Evolutionary conservation across 106 monocot genomes (phyloP), one percentile per base, ranked within the genome.

Genomic region (Posidonia australis): DNA sequence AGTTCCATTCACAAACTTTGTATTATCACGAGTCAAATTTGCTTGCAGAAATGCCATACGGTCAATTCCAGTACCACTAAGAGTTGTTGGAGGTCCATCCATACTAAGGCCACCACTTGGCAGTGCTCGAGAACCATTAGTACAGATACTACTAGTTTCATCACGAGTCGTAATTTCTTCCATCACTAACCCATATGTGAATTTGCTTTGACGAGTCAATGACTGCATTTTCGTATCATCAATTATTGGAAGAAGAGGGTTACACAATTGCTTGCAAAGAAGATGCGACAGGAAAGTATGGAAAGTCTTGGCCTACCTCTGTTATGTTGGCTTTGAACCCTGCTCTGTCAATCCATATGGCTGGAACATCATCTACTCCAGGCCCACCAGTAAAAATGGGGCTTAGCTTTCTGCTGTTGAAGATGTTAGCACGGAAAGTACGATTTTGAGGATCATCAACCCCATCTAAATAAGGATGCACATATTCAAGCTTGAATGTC

Each of bases 161-260:
- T 98, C 98, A 54, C 87, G 87, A 1, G 91, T 91, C 12, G 85
- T 98, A 60, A 98, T 98, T 72, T 98, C 91, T 69, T 98, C 98
- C 61, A 81, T 45, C 57, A 98, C 98, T 32, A 98, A 47, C 27
- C 98, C 98, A 71, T 88, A 98, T 5, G 91, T 91, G 51, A 98
- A 91, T 66, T 98, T 98, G 75, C 91, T 98, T 59, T 98, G 98
- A 1, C 82, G 62, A 9, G 91, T 98, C 65, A 91, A 88, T 67
- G 71, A 62, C 96, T 98, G 76, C 17, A 51, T 20, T 65, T 52
- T 36, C 19, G 18, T 64, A 64, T 13, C 47, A 64, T 0, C 27
- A 46, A 9, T 20, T 42, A 43, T 52, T 21, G 36, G 23, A 6
- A 44, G 10, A 17, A 26, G 0, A 49, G n/a, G 4, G 4, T 17